Conservation (phyloP, 495 filamentous ascomycete genomes). For the Neurospora discreta region DNA sequence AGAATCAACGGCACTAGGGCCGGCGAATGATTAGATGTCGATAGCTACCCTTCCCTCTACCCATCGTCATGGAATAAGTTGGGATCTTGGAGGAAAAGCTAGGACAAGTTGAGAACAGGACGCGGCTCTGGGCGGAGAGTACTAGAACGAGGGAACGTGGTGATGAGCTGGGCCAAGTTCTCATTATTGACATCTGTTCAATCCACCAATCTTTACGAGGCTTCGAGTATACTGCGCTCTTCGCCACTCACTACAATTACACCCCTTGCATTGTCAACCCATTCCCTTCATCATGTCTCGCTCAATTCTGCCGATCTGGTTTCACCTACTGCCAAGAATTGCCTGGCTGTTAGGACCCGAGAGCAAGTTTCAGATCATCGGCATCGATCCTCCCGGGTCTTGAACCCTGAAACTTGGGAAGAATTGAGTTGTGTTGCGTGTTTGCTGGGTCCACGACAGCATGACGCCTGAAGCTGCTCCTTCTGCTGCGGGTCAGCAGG, state of each 20-base stretch:
- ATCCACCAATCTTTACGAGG: background rate
- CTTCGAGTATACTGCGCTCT: background rate
- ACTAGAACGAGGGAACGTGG: background rate
- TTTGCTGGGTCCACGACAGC: background rate
- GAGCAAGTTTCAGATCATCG: background rate
- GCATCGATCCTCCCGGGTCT: background rate
- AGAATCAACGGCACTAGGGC: background rate
- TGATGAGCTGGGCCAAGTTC: background rate
- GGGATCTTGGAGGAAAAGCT: background rate
- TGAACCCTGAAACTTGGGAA: background rate
- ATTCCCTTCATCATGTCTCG: background rate
- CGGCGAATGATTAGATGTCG: background rate
- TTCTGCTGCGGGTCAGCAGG: background rate
- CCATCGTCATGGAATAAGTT: background rate
- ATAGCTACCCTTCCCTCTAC: background rate
- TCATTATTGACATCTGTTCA: background rate
- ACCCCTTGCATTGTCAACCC: background rate
- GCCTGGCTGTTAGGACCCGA: background rate
- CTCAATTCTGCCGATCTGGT: background rate
- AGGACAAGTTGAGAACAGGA: background rate
- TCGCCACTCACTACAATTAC: background rate
- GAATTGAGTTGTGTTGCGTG: background rate
- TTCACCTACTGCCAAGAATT: background rate
- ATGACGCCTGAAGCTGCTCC: background rate
- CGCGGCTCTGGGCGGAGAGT: background rate